Evolutionary conservation across 768 basidiomycete species (phyloP).

Genomic region (Amanita pallidorosea): DNA sequence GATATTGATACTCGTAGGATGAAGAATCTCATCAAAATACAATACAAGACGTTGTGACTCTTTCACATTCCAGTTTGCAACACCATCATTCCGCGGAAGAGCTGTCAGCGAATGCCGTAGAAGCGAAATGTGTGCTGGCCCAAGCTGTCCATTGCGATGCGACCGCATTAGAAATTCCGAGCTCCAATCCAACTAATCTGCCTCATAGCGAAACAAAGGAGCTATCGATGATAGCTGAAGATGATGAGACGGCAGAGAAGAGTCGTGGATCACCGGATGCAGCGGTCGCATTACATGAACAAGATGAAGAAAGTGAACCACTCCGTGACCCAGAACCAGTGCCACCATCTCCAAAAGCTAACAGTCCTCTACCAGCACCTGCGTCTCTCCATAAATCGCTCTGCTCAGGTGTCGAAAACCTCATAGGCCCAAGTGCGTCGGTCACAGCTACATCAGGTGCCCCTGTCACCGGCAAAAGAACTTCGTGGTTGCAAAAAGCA

Average conservation of each 20-base stretch:
- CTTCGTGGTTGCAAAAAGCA: conserved; percentile 75
- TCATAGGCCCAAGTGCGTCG: conserved; percentile 16
- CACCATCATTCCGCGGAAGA: neutral
- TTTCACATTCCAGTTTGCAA: neutral
- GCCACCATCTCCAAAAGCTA: conserved; percentile 14
- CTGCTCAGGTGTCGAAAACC: conserved; percentile 36
- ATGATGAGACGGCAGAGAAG: conserved; percentile 47
- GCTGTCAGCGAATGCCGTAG: neutral
- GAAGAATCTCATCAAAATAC: neutral
- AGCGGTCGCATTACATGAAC: neutral
- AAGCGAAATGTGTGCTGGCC: neutral
- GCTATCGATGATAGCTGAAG: conserved; percentile 64
- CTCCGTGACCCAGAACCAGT: conserved; percentile 21
- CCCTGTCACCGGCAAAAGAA: conserved; percentile 46
- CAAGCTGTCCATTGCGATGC: conserved; percentile 14
- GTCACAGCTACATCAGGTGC: conserved; percentile 31
- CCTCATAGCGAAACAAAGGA: conserved; percentile 25
- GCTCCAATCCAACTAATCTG: neutral
- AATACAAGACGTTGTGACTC: neutral
- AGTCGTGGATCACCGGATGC: conserved; percentile 15
- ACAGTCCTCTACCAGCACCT: conserved; percentile 48
- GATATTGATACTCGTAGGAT: neutral
- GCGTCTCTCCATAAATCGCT: conserved; percentile 62
- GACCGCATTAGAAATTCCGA: neutral
- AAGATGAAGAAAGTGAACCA: conserved; percentile 10